phyloP scores from a whole-genome alignment of 352 stramenopile genomes.

The Pythium sp. region DNA sequence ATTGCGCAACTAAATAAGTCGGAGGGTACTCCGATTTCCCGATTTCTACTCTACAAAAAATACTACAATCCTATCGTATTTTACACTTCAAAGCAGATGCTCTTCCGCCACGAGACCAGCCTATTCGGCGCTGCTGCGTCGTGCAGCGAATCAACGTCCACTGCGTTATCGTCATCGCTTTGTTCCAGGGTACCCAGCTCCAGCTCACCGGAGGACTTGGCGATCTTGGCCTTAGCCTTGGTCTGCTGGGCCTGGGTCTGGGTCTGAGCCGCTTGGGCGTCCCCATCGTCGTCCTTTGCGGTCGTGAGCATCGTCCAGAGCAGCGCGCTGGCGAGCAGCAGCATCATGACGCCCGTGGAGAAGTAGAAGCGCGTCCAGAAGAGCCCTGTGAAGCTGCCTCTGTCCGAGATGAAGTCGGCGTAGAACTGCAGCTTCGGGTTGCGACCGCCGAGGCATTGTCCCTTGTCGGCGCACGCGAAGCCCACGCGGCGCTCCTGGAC shows the following conservation, averaged over 20 bases:
- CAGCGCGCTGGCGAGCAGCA: slow-evolving; percentile 28
- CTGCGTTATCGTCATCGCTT: not conserved
- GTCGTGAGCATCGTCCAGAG: slow-evolving; percentile 35
- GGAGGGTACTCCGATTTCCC: not conserved
- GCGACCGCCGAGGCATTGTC: slow-evolving; percentile 29
- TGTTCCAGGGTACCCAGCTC: not conserved
- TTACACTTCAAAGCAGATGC: slow-evolving; percentile 38
- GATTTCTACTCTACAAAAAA: not conserved
- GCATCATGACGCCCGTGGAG: slow-evolving; percentile 29
- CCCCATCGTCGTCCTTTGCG: slow-evolving; percentile 11
- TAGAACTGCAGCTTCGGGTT: slow-evolving; percentile 41
- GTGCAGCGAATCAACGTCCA: not conserved
- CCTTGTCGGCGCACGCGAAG: slow-evolving; percentile 37
- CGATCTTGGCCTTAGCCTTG: not conserved
- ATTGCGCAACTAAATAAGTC: not conserved
- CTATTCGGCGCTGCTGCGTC: not conserved
- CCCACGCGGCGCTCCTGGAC: slow-evolving; percentile 31
- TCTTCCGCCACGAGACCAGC: slow-evolving; percentile 20
- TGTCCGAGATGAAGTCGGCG: slow-evolving; percentile 8
- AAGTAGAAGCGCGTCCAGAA: slow-evolving; percentile 43
- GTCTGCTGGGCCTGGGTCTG: not conserved
- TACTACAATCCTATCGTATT: slow-evolving; percentile 8
- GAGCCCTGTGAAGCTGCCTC: slow-evolving; percentile 16
- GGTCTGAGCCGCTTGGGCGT: slow-evolving; percentile 25
- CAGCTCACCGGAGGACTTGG: not conserved